phyloP scores from a whole-genome alignment of 306 rosid genomes.

The barrel medic (Medicago truncatula) region MtrunA17r5.0-ANR NC_053046.1:4550501-4551000 shows the following conservation, averaged over 20 bases:
- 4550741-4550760: background rate
- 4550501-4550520: background rate
- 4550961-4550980: background rate
- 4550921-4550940: background rate
- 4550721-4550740: background rate
- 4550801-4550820: background rate
- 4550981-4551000: background rate
- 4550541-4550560: background rate
- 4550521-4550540: background rate
- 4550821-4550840: background rate
- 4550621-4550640: background rate
- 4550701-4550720: background rate
- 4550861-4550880: background rate
- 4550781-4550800: background rate
- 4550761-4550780: background rate
- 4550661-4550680: background rate
- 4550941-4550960: background rate
- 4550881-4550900: background rate
- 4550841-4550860: background rate
- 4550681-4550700: background rate
- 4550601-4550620: slow-evolving; percentile 6
- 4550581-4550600: background rate
- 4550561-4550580: background rate
- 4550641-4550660: background rate
- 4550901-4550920: background rate